phyloP scores from a whole-genome alignment of 208 protist genomes.

The Paratrypanosoma confusum region DNA sequence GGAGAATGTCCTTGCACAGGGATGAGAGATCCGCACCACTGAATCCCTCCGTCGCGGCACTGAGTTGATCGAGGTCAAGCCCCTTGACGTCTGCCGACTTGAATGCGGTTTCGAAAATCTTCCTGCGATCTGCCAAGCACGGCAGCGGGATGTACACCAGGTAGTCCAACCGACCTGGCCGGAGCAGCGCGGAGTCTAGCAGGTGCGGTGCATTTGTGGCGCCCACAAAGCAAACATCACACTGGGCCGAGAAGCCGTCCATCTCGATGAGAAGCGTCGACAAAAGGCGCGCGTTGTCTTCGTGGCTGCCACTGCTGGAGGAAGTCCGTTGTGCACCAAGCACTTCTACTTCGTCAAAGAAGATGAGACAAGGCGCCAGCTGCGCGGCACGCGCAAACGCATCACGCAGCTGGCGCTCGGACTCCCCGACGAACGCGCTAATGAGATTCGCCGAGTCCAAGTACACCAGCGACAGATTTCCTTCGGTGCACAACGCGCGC shows the following conservation, averaged over 20 bases:
- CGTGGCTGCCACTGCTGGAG: conserved; percentile 10
- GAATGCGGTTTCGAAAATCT: conserved; percentile 50
- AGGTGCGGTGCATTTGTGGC: conserved; percentile 88
- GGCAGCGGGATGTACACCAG: conserved; percentile 76
- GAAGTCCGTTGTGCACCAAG: conserved; percentile 48
- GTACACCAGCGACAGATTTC: conserved; percentile 73
- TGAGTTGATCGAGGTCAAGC: conserved; percentile 27
- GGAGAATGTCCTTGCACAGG: conserved; percentile 35
- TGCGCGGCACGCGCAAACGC: conserved; percentile 67
- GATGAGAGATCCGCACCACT: conserved; percentile 73
- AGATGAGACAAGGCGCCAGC: conserved; percentile 86
- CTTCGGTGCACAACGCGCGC: conserved; percentile 70
- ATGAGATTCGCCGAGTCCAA: conserved; percentile 77
- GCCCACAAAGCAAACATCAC: conserved; percentile 81
- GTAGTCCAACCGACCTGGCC: conserved; percentile 86
- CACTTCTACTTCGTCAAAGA: conserved; percentile 94
- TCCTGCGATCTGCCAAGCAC: conserved; percentile 22
- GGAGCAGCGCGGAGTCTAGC: conserved; percentile 77
- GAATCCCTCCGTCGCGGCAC: conserved; percentile 53
- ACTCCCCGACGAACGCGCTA: conserved; percentile 92
- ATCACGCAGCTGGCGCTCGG: conserved; percentile 81
- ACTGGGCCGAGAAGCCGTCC: conserved; percentile 89
- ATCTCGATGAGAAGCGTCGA: conserved; percentile 96
- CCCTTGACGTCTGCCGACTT: too few species aligned
- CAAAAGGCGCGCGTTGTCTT: conserved; percentile 77